phyloP scores from a whole-genome alignment of 352 stramenopile species.

The Hyaloperonospora arabidopsidis region DNA sequence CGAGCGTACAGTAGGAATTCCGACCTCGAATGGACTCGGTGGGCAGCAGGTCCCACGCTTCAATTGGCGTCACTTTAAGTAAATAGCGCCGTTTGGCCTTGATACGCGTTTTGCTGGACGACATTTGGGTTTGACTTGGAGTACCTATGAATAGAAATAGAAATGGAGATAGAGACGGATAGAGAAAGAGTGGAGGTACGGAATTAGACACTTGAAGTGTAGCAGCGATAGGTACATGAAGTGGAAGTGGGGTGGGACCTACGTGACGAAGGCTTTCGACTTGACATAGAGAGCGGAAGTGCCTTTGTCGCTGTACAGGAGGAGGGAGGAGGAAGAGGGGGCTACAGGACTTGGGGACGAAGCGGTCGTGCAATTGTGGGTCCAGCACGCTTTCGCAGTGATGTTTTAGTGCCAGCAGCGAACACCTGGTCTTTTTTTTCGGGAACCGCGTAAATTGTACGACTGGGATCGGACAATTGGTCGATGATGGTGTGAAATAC shows the following conservation, averaged over 20 bases:
- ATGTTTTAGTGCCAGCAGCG: too few relatives aligned
- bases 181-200: too few relatives aligned
- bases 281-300: constrained; percentile 15
- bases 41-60: constrained; percentile 62
- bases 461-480: too few relatives aligned
- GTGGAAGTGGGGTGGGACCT: constrained; percentile 5
- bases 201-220: too few relatives aligned
- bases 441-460: too few relatives aligned
- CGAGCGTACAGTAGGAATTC: constrained; percentile 78
- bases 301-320: constrained; percentile 4
- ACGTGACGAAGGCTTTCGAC: constrained; percentile 23
- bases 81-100: constrained; percentile 71
- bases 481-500: too few relatives aligned
- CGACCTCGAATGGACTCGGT: constrained; percentile 44
- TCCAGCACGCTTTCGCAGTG: too few relatives aligned
- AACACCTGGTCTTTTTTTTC: too few relatives aligned
- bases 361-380: too few relatives aligned
- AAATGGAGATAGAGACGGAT: not conserved
- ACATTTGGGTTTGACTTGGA: constrained; percentile 17
- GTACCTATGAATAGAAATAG: constrained; percentile 2
- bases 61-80: constrained; percentile 83
- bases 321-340: constrained; percentile 4
- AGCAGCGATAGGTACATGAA: too few relatives aligned
- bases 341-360: too few relatives aligned
- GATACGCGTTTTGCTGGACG: constrained; percentile 36